Evolutionary conservation across 2,329 filamentous ascomycete genomes (phyloP).

Genomic region (Penicillium sp.): DNA sequence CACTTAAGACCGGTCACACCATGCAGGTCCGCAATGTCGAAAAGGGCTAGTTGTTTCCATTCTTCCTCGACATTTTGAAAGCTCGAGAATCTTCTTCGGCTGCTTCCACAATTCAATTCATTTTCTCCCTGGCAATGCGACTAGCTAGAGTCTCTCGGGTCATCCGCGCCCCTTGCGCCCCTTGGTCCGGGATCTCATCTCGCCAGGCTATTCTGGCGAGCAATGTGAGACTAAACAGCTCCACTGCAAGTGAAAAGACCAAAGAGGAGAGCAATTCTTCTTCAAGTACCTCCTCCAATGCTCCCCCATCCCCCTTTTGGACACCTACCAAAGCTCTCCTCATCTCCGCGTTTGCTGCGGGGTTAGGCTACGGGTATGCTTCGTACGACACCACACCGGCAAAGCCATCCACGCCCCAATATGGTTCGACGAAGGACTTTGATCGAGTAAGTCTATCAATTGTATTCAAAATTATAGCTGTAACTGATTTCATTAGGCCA

Average conservation of each 20-base stretch:
- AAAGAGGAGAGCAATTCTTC: conserved; percentile 13
- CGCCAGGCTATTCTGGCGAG: conserved; percentile 5
- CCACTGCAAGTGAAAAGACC: conserved; percentile 6
- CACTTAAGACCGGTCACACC: conserved; percentile 6
- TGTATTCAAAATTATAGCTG: neutral
- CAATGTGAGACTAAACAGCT: conserved; percentile 22
- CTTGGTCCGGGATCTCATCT: conserved; percentile 20
- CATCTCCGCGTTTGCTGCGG: conserved; percentile 52
- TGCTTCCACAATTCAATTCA: neutral
- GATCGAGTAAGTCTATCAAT: conserved; percentile 34
- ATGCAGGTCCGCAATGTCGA: conserved; percentile 6
- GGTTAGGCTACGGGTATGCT: conserved; percentile 55
- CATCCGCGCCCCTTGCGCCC: conserved; percentile 29
- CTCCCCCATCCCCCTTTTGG: conserved; percentile 37
- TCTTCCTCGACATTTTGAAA: neutral
- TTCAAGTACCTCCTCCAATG: conserved; percentile 6
- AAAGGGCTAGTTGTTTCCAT: neutral
- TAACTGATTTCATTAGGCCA: conserved; percentile 47
- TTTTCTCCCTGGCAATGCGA: conserved; percentile 23
- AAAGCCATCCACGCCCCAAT: conserved; percentile 29
- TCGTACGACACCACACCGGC: conserved; percentile 37
- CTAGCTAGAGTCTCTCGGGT: conserved; percentile 23
- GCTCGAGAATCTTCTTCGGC: neutral
- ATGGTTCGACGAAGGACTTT: conserved; percentile 42
- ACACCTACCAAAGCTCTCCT: conserved; percentile 51